Evolutionary conservation across 2,329 filamentous ascomycete genomes (phyloP), one percentile per base, ranked within the genome.

Genomic region (Scytalidium lignicola): DNA sequence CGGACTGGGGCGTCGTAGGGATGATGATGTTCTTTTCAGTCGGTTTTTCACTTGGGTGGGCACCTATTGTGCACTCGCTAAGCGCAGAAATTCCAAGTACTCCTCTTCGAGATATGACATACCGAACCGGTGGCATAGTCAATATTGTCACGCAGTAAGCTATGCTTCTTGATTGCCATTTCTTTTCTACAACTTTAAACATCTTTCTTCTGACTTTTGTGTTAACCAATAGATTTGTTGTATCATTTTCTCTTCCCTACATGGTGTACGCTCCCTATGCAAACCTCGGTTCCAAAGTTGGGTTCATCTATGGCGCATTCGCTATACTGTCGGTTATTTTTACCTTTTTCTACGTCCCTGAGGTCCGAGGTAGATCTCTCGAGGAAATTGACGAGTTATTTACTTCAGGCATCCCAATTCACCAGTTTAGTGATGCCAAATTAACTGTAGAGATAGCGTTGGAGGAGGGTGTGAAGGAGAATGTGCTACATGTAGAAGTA

Each of bases 211-310:
- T 37, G 32, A 37, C 32, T 4, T 5, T 10, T 37, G n/a, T 13
- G 32, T 15, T 37, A 37, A 9, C 32, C n/a, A n/a, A n/a, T n/a
- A 49, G 53, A 15, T 59, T 53, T 51, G 19, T 68, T 62, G 65
- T 56, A 53, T 3, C 68, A 68, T 50, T 63, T 66, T 3, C 52
- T 69, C 7, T 65, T 65, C 1, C 68, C 66, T 39, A 50, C 67
- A 2, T 67, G 67, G 51, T 66, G 46, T 62, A 69, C 48, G 55
- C 57, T 13, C 62, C 62, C 9, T 67, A 67, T 22, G 60, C 58
- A 0, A 66, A 68, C 12, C 62, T 72, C 0, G 67, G 68, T 5
- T 67, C 63, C 1, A 70, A 70, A 51, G 67, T 68, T 0, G 61
- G 60, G 0, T 72, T 72, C 41, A 55, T 71, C 3, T 72, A 67